Evolutionary conservation across 768 basidiomycete genomes (phyloP).

Genomic region (Amanita pallidorosea): DNA sequence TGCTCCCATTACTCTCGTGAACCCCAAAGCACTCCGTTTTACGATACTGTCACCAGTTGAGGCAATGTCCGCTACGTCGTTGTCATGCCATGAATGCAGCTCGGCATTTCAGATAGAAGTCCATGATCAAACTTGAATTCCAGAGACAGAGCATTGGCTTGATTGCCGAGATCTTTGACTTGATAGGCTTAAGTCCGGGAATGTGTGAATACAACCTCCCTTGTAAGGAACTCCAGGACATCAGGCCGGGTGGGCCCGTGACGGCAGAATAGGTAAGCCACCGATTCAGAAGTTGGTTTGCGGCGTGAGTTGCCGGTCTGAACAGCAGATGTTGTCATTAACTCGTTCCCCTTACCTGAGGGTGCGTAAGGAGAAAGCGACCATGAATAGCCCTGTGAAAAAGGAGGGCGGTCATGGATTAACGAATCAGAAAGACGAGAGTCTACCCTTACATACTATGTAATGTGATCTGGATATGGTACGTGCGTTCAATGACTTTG

Average conservation of each 20-base stretch:
- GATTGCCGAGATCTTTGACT: constrained; percentile 4
- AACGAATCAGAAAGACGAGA: not conserved
- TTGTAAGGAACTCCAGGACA: not conserved
- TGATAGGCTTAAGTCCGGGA: not conserved
- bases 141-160: not conserved
- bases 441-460: not conserved
- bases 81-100: not conserved
- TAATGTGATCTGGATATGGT: not conserved
- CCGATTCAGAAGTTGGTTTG: not conserved
- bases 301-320: not conserved
- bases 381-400: not conserved
- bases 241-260: not conserved
- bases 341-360: not conserved
- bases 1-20: constrained; percentile 1
- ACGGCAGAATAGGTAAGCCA: not conserved
- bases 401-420: not conserved
- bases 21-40: not conserved
- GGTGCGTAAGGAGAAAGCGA: not conserved
- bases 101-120: not conserved
- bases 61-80: not conserved
- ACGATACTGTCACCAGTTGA: not conserved
- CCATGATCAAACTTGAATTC: not conserved
- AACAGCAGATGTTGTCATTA: not conserved
- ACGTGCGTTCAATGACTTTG: not conserved
- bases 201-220: not conserved